These are phyloP conservation scores for Penicillium atrosanguineum DNA, from an alignment of 495 filamentous ascomycete species.

Conservation along the genomic window DNA sequence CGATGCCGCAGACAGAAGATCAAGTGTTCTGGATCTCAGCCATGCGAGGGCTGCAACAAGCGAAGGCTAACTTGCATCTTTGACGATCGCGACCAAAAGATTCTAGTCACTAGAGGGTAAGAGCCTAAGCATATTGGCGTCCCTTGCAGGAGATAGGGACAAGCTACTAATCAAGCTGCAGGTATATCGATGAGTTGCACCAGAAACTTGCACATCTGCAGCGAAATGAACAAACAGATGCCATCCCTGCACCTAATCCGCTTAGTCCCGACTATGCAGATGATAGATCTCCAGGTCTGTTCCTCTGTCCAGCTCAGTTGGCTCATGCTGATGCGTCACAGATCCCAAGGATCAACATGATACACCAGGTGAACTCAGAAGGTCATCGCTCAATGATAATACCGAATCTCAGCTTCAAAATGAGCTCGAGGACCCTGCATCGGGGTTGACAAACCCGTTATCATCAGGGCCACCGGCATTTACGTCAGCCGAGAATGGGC, in stretches of 20 bases:
- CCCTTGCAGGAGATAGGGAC: neutral
- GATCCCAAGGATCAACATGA: slow-evolving; percentile 19
- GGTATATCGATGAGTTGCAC: slow-evolving; percentile 40
- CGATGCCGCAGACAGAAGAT: slow-evolving; percentile 48
- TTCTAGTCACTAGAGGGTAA: slow-evolving; percentile 41
- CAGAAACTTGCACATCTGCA: slow-evolving; percentile 29
- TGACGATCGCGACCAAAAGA: slow-evolving; percentile 41
- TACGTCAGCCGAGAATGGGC: slow-evolving; percentile 30
- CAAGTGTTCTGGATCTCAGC: slow-evolving; percentile 41
- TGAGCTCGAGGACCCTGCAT: slow-evolving; percentile 22
- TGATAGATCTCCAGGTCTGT: slow-evolving; percentile 13
- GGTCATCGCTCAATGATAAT: slow-evolving; percentile 6
- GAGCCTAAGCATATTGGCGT: neutral
- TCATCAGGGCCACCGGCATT: slow-evolving; percentile 37
- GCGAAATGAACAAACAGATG: slow-evolving; percentile 16
- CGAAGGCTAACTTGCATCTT: slow-evolving; percentile 41
- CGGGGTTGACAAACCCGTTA: slow-evolving; percentile 36
- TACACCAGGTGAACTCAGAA: slow-evolving; percentile 7
- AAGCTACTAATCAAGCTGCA: slow-evolving; percentile 3
- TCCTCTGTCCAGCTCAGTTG: neutral
- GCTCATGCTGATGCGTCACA: slow-evolving; percentile 9
- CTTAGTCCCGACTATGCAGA: slow-evolving; percentile 17
- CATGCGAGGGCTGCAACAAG: slow-evolving; percentile 43
- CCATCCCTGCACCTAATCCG: neutral
- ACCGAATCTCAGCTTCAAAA: slow-evolving; percentile 8